These are phyloP conservation scores for Acanthamoeba lenticulata DNA, from an alignment of 208 protist species.

Conservation along the genomic window DNA sequence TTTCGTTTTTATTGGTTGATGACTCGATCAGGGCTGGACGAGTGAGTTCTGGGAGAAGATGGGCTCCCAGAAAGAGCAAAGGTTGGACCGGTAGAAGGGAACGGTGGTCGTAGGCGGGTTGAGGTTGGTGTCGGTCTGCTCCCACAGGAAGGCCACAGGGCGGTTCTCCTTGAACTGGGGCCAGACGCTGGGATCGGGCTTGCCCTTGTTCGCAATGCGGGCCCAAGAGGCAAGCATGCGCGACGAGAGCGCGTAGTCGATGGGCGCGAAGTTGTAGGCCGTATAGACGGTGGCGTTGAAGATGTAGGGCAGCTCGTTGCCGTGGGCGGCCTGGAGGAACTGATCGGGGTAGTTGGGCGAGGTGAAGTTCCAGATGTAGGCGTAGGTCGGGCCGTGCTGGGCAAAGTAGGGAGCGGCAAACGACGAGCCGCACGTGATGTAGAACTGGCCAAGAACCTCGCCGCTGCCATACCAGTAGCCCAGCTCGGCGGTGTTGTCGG, in stretches of 20 bases:
- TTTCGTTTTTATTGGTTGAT: no score
- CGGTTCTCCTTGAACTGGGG: neutral
- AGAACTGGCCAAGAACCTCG: neutral
- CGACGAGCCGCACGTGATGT: neutral
- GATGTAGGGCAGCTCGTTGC: no score
- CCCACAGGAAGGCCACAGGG: neutral
- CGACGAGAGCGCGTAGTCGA: neutral
- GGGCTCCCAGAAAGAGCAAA: neutral
- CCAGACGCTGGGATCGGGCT: neutral
- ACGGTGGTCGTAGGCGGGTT: neutral
- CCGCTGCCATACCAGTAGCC: neutral
- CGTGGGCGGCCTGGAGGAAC: neutral
- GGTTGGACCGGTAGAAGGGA: neutral
- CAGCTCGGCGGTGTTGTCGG: neutral
- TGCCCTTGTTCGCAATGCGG: slow-evolving; percentile 48
- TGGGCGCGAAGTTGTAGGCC: neutral
- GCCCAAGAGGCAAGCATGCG: slow-evolving; percentile 61
- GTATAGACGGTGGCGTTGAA: no score
- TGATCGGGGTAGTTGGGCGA: neutral
- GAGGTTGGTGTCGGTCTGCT: neutral
- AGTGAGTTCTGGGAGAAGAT: neutral
- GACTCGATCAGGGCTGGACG: neutral
- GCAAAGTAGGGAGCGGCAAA: neutral
- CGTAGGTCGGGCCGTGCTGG: neutral
- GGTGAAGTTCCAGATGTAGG: neutral